These are phyloP conservation scores for Entomortierella beljakovae DNA, from an alignment of 192 early-diverging fungal species.

Conservation along the genomic window DNA sequence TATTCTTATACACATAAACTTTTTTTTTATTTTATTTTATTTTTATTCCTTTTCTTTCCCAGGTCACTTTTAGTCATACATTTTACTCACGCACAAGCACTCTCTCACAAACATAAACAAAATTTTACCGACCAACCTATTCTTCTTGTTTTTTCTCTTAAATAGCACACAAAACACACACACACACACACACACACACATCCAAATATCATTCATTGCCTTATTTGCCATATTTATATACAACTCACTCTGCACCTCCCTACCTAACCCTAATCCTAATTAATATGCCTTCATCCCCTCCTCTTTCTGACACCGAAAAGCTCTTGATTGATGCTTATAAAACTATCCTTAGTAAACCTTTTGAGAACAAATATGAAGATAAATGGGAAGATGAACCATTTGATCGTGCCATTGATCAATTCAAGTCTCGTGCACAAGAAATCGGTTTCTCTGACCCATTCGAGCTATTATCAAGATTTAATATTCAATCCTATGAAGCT, in stretches of 20 bases:
- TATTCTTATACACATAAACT: neutral
- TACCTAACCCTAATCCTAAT: no score
- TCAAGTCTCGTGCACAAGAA: slow-evolving; percentile 51
- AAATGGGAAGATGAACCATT: slow-evolving; percentile 50
- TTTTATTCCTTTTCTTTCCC: neutral
- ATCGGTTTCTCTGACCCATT: slow-evolving; percentile 53
- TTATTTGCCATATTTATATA: neutral
- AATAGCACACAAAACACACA: neutral
- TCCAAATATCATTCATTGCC: neutral
- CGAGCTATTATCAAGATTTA: slow-evolving; percentile 37
- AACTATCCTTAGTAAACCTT: slow-evolving; percentile 45
- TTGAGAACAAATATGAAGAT: slow-evolving; percentile 53
- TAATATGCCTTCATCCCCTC: slow-evolving; percentile 17
- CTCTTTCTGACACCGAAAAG: slow-evolving; percentile 46
- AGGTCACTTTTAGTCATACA: neutral
- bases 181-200: neutral
- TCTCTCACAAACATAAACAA: neutral
- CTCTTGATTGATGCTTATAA: slow-evolving; percentile 49
- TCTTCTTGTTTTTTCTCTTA: neutral
- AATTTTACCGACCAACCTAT: neutral
- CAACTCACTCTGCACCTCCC: neutral
- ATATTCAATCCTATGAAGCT: slow-evolving; percentile 49
- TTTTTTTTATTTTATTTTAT: neutral
- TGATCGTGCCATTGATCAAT: slow-evolving; percentile 50
- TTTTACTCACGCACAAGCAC: neutral